phyloP scores from a whole-genome alignment of 345 rosid species.

The Mallotus nudiflorus region DNA sequence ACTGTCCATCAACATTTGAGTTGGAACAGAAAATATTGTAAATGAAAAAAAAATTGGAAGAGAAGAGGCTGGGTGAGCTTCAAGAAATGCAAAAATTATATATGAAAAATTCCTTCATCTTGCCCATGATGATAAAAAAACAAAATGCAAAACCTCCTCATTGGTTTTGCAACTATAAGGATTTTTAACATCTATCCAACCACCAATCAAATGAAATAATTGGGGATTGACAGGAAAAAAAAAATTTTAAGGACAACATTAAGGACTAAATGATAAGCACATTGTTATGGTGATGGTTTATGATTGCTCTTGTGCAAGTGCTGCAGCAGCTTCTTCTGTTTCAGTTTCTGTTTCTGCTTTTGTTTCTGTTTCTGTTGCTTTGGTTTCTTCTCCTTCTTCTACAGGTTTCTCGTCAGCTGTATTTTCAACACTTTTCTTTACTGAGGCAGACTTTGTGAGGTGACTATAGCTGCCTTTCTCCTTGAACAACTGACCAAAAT shows the following conservation, averaged over 20 bases:
- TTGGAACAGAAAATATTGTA: no score
- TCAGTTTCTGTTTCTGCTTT: constrained; percentile 8
- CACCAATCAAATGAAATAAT: background rate
- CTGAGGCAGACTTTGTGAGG: constrained; percentile 35
- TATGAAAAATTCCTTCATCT: background rate
- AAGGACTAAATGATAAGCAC: background rate
- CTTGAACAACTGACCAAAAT: constrained; percentile 54
- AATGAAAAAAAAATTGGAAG: no score
- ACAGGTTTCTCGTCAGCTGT: constrained; percentile 8
- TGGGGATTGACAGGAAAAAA: background rate
- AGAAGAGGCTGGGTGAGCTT: no score
- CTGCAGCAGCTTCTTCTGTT: constrained; percentile 12
- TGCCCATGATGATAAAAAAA: background rate
- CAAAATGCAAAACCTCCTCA: background rate
- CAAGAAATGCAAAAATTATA: no score
- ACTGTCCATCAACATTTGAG: no score
- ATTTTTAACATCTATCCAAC: background rate
- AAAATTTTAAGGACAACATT: background rate
- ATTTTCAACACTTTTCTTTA: constrained; percentile 19
- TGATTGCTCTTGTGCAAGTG: constrained; percentile 16
- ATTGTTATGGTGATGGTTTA: background rate
- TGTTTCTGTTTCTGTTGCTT: constrained; percentile 3
- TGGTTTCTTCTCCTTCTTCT: constrained; percentile 19
- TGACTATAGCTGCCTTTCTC: constrained; percentile 49
- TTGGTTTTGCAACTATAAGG: background rate